Base-by-base conservation (phyloP, 208 protist species). In the Blastocrithidia nonstop region DNA sequence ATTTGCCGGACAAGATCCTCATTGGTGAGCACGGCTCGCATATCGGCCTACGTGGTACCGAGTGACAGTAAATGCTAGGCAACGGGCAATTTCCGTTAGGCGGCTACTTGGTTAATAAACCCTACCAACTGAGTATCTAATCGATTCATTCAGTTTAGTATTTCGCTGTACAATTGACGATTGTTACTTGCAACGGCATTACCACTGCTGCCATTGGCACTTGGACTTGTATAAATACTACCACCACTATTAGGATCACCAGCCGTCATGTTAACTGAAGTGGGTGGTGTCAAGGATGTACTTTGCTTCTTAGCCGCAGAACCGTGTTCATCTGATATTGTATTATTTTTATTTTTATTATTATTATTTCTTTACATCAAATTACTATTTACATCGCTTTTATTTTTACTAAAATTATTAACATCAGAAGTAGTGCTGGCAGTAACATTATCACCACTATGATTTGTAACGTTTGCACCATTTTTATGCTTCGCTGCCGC, bases 51-150 rank as follows among this genome's bases (percentile, higher is more conserved):
- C 32, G 57, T 76, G 39, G 66, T 61, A 31, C 78, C 79, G 39
- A 96, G 64, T 25, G 65, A 58, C 24, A 91, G 44, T 11, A 86
- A 43, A 50, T 76, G 71, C 42, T 72, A 62, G 5, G 87, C 73
- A 13, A 92, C 91, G n/a, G 73, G 67, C 44, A 95, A 66, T 58
- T 83, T 86, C 22, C 84, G 69, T 52, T 95, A 84, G 9, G 83
- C 86, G 45, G 71, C 62, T 17, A 95, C 83, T 50, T 94, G 84
- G 50, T 57, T 86, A 40, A 88, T 74, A 46, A 95, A 90, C 21
- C 80, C 78, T 16, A 53, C 57, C 46, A 95, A 61, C 66, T 93
- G 86, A 51, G 79, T 83, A 51, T 85, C 74, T n/a, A 94, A 52
- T 11, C 86, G 71, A 16, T 71, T 65, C 51, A 94, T 67, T 76